Base-by-base conservation (phyloP, 1,284 basidiomycete genomes). In the Tilletia horrida region DNA sequence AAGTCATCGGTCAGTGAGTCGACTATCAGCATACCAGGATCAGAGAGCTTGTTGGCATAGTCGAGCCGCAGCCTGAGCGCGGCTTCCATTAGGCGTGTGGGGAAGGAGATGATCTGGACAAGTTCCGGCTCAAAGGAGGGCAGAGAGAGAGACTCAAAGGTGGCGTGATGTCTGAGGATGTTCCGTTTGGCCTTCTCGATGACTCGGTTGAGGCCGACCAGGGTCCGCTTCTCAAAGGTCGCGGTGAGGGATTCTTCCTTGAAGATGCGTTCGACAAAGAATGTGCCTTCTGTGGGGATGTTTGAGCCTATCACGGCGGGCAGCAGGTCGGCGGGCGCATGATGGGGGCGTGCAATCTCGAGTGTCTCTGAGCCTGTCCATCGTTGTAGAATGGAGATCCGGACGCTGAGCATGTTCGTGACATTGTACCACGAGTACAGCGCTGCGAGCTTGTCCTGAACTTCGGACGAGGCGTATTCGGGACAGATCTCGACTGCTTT, bases 1-100 rank as follows among this genome's bases (percentile, higher is more conserved):
- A 98, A 86, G 81, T 97, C 94, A 76, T 95, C 93, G 18, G 90
- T 90, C 85, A 97, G 91, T 81, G 97, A 94, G 82, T 98, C 93
- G 73, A 98, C 91, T 69, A 97, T 91, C 43, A 82, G 72, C 65
- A 91, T 86, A 77, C 92, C 88, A 27, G 92, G 93, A 72, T 96
- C 92, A 16, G 73, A 69, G 69, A 98, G 86, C 77, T 93, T 93
- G 78, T 89, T 88, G 3, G 93, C 92, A 70, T 95, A 96, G 70
- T 93, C 91, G 40, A 98, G 86, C 47, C 93, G 90, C 31, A 95
- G 88, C 63, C 90, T 90, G 66, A 98, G 85, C 55, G 90, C 90
- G 63, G 94, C 94, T 80, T 97, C 91, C 31, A 94, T 91, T 62
- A 99, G 89, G 74, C 91, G 89, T 11, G 93, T 95, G 3, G 97